Conservation (phyloP, 2,329 filamentous ascomycete species). For the Myriosclerotinia duriaeana region DNA sequence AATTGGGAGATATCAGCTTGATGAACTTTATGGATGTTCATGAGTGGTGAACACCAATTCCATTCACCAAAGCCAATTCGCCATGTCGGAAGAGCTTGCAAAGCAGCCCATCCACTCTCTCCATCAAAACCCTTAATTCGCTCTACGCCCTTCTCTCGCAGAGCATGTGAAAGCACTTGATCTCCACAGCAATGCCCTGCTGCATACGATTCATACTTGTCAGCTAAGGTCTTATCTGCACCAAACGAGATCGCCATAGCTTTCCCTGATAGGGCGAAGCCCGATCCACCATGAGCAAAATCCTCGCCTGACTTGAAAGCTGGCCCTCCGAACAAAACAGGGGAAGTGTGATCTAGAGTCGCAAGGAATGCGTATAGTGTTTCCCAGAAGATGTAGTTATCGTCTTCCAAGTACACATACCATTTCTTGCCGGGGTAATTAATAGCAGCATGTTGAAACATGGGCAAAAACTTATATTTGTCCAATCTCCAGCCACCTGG, state of each 20-base stretch:
- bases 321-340: conserved; percentile 50
- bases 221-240: conserved; percentile 19
- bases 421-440: conserved; percentile 54
- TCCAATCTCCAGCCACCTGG: conserved; percentile 52
- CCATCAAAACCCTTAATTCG: conserved; percentile 23
- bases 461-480: conserved; percentile 63
- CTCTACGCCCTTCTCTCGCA: conserved; percentile 23
- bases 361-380: conserved; percentile 52
- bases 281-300: conserved; percentile 59
- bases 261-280: conserved; percentile 53
- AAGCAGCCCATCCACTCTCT: conserved; percentile 22
- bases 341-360: conserved; percentile 46
- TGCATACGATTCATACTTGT: conserved; percentile 20
- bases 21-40: conserved; percentile 29
- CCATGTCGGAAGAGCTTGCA: conserved; percentile 25
- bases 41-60: conserved; percentile 26
- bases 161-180: conserved; percentile 25
- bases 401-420: conserved; percentile 60
- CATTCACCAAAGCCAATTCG: conserved; percentile 25
- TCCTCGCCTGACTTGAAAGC: conserved; percentile 45
- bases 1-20: conserved; percentile 26
- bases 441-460: conserved; percentile 54
- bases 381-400: conserved; percentile 57
- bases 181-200: conserved; percentile 26
- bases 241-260: conserved; percentile 45